Evolutionary conservation across 805 yeast genomes (phyloP), one percentile per base, ranked within the genome.

Genomic region (Clavispora vitiphila): DNA sequence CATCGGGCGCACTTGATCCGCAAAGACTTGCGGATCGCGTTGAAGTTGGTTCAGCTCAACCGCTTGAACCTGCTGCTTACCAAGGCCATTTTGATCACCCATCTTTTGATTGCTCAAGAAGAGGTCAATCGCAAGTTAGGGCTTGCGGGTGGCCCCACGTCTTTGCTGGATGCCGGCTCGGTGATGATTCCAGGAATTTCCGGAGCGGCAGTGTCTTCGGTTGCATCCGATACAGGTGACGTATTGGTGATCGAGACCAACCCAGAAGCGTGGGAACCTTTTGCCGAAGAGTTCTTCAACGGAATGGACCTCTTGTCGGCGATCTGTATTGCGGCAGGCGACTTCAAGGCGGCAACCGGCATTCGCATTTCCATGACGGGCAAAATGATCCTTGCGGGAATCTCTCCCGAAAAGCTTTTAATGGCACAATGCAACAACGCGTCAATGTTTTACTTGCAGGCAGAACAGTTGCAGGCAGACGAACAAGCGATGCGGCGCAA

Each of bases 301-400:
- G 83, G 87, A 1, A 72, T 91, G 61, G 96, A 89, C 51, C 55
- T 86, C 42, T 77, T 81, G 49, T 80, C 86, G 3, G 88, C 93
- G 2, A 67, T 81, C 30, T 82, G 85, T 46, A 62, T 87, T 41
- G 73, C 83, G 1, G 69, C 79, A 12, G 87, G 87, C n/a, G 88
- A 84, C 56, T 65, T 80, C 38, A 65, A 75, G 15, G 64, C 76
- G 36, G 88, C 90, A 1, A 64, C 81, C 15, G 67, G 76, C 38
- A 71, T 83, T 35, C 82, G 81, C 50, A 67, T 78, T 48, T 72
- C 80, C 22, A 77, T 86, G 41, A 80, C 83, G 8, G 78, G 78
- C 53, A 75, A 85, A 72, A 85, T 84, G 93, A 64, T 81, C n/a
- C 62, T 77, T 50, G 84, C 89, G 0, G 85, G 82, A 34, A 77